Percentiles rank a stretch among this genome's conserved stretches.
These are phyloP conservation scores for Cladophialophora psammophila DNA, from an alignment of 2,329 filamentous ascomycete species.

Conservation along the genomic window DNA sequence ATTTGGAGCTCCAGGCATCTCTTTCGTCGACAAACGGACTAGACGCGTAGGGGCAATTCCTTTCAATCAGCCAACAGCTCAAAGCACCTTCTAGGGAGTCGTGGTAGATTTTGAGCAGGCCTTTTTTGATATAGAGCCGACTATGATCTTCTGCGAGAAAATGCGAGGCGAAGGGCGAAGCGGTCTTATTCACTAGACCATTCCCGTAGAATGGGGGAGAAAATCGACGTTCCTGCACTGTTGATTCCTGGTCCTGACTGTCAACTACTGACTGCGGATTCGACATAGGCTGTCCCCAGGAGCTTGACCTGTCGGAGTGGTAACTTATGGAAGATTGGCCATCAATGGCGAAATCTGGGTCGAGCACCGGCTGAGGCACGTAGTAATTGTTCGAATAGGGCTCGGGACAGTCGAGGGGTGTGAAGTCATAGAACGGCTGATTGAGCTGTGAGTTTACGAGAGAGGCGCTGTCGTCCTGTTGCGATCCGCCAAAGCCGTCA, in stretches of 20 bases:
- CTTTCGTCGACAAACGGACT: conserved; percentile 22
- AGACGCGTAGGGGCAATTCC: conserved; percentile 46
- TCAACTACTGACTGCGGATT: conserved; percentile 9
- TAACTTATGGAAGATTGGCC: conserved; percentile 8
- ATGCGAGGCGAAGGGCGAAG: conserved; percentile 31
- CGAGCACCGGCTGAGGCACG: background rate
- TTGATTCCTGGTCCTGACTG: conserved; percentile 29
- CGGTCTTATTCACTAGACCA: background rate
- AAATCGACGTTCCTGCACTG: conserved; percentile 27
- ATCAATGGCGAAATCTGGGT: conserved; percentile 1
- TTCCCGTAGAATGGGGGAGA: conserved; percentile 7
- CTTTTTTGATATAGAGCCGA: conserved; percentile 47
- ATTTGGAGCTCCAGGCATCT: conserved; percentile 22
- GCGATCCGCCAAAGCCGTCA: background rate
- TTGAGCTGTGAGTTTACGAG: conserved; percentile 7
- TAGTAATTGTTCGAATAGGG: background rate
- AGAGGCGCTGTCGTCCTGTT: conserved; percentile 4
- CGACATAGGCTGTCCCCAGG: conserved; percentile 12
- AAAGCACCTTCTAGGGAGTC: conserved; percentile 35
- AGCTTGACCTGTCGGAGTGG: conserved; percentile 6
- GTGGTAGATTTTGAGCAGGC: conserved; percentile 33
- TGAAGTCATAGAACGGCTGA: conserved; percentile 2
- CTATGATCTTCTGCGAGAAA: conserved; percentile 47
- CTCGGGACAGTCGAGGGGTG: background rate
- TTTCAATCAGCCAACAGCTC: conserved; percentile 35